Base-by-base conservation (phyloP, 2,329 filamentous ascomycete genomes). In the Cytospora piceae region DNA sequence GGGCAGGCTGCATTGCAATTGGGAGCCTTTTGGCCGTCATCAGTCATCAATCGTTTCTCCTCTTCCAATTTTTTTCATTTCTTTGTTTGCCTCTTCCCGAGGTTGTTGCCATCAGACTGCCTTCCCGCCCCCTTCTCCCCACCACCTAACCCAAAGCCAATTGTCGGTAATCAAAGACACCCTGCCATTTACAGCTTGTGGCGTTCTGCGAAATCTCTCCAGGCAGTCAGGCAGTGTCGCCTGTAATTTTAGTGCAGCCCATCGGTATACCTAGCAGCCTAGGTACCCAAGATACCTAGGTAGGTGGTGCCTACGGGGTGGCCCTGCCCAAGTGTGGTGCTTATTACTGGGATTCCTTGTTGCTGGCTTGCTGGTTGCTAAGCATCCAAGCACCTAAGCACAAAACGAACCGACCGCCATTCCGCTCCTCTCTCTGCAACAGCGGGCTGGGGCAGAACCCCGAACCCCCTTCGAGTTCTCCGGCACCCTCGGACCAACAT, bases 21-120 rank as follows among this genome's bases (percentile, higher is more conserved):
- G 39, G 17, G 3, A 4, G 5, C 14, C n/a, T n/a, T 46, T 46
- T n/a, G 29, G 15, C n/a, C 20, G 11, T 51, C 17, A 20, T n/a
- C 27, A 32, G 32, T 20, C 46, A 24, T 22, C 29, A 32, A 20
- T 24, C n/a, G 4, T 12, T 12, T 49, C 46, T 49, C 31, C 22
- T 46, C 53, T 63, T 63, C 61, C 61, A 57, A 52, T 53, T 63
- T 51, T 63, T 51, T 63, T n/a, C 46, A 12, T 42, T 17, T 24
- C n/a, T 34, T 56, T 49, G 49, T 42, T 56, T 9, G n/a, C 24
- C 46, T 14, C n/a, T 49, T 49, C 46, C 46, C 46, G 46, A 49
- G 22, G 46, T 24, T 24, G n/a, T 49, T 49, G 6, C n/a, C n/a
- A 22, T 49, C 46, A 22, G 46, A 49, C n/a, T 49, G n/a, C 46